Percentiles rank a stretch among this genome's conserved stretches.
Conservation (phyloP, 495 filamentous ascomycete genomes). For the Annulohypoxylon nitens region DNA sequence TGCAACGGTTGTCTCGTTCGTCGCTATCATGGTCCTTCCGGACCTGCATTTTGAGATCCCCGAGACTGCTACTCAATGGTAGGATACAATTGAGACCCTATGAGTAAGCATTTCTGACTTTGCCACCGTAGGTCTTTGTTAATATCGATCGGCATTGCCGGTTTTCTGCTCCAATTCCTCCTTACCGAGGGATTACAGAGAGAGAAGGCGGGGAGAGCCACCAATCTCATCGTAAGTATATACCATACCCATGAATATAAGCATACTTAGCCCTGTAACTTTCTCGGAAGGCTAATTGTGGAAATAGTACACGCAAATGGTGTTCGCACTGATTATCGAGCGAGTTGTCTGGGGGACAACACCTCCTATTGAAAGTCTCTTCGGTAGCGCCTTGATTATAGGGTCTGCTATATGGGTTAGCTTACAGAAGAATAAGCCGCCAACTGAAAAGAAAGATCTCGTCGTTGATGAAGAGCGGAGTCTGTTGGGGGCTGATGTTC, state of each 20-base stretch:
- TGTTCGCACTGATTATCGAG: slow-evolving; percentile 83
- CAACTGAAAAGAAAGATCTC: slow-evolving; percentile 23
- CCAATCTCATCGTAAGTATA: slow-evolving; percentile 72
- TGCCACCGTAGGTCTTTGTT: slow-evolving; percentile 58
- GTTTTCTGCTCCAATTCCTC: slow-evolving; percentile 83
- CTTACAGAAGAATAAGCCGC: slow-evolving; percentile 56
- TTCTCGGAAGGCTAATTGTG: slow-evolving; percentile 9
- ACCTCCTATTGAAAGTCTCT: slow-evolving; percentile 70
- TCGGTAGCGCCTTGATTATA: slow-evolving; percentile 78
- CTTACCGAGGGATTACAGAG: slow-evolving; percentile 80
- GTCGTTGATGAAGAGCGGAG: slow-evolving; percentile 53
- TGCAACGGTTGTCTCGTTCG: slow-evolving; percentile 68
- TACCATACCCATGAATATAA: background rate
- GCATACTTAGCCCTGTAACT: background rate
- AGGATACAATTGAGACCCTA: background rate
- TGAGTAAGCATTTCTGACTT: background rate
- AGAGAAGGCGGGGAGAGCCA: slow-evolving; percentile 75
- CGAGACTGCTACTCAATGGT: slow-evolving; percentile 71
- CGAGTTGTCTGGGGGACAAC: slow-evolving; percentile 79
- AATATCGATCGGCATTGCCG: slow-evolving; percentile 74
- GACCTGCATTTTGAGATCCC: slow-evolving; percentile 74
- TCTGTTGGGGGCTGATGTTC: slow-evolving; percentile 42
- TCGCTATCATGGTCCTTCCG: slow-evolving; percentile 53
- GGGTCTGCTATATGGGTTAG: slow-evolving; percentile 80
- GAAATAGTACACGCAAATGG: slow-evolving; percentile 77